Evolutionary conservation across 805 yeast species (phyloP), one percentile per base, ranked within the genome.

Genomic region (Torulaspora quercuum): DNA sequence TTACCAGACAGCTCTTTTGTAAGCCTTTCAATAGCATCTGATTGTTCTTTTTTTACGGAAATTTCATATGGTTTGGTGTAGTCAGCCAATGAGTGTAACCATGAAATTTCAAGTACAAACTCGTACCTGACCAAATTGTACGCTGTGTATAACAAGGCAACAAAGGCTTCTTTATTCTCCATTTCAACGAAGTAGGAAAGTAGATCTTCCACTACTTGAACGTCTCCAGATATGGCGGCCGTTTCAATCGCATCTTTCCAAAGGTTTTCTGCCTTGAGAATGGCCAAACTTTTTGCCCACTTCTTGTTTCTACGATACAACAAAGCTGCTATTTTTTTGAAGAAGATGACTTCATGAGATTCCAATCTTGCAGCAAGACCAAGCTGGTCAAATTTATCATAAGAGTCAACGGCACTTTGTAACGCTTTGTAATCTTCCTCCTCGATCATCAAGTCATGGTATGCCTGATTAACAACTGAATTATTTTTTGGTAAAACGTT

Each of bases 201-300:
- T 47, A 86, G 69, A 42, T 92, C 97, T 61, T 86, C 90, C 22
- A 95, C 89, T 56, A 90, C 82, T 59, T 84, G 88, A 7, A 76
- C 55, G 48, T 81, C 80, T 45, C 76, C 76, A 12, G 97, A 88
- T 40, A 79, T 67, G 11, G 95, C 78, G 15, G 95, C 96, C 7
- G 97, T 89, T 57, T 78, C 85, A 58, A 92, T 83, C 45, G 95
- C 89, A 63, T 89, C 97, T 41, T 82, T 72, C 97, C 97, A 92
- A 53, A 92, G 72, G 65, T 85, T 87, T 69, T 92, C 97, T 44
- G 82, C 75, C 71, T 92, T 92, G 56, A 88, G 75, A 45, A 92
- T 78, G 2, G 89, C 75, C 57, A 92, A 80, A 33, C 95, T 82
- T 73, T 89, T 90, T 60, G 68, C 73, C 82, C 87, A 92, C 63